phyloP scores from a whole-genome alignment of 768 basidiomycete species.

The Mycena rebaudengoi region DNA sequence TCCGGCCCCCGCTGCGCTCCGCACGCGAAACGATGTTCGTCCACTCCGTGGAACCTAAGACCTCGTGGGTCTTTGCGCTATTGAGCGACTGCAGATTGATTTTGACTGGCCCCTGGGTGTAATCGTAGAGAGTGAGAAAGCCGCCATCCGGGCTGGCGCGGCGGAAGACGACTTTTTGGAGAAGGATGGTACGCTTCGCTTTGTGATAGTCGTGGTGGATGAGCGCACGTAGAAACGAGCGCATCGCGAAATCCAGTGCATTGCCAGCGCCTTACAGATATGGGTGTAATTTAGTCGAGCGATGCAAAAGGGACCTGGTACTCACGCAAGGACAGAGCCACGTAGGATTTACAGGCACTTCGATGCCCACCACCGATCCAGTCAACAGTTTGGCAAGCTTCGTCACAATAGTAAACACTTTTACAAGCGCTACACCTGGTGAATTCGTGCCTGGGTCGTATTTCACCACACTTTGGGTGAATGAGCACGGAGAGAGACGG shows the following conservation, averaged over 20 bases:
- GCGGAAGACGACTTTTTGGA: neutral
- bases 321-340: neutral
- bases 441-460: neutral
- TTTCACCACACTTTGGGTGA: neutral
- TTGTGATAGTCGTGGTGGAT: slow-evolving; percentile 1
- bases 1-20: neutral
- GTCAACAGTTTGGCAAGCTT: neutral
- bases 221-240: too few relatives aligned
- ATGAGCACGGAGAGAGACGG: neutral
- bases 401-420: neutral
- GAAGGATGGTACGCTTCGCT: neutral
- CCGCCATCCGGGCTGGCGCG: neutral
- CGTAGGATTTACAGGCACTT: neutral
- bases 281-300: too few relatives aligned
- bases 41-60: neutral
- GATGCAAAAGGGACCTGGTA: too few relatives aligned
- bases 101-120: too few relatives aligned
- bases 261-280: neutral
- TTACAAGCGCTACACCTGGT: neutral
- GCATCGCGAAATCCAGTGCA: too few relatives aligned
- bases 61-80: neutral
- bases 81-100: too few relatives aligned
- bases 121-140: neutral
- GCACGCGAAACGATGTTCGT: neutral
- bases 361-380: slow-evolving; percentile 4